Evolutionary conservation across 2,329 filamentous ascomycete species (phyloP), one percentile per base, ranked within the genome.

Genomic region (Venturia oleaginea): DNA sequence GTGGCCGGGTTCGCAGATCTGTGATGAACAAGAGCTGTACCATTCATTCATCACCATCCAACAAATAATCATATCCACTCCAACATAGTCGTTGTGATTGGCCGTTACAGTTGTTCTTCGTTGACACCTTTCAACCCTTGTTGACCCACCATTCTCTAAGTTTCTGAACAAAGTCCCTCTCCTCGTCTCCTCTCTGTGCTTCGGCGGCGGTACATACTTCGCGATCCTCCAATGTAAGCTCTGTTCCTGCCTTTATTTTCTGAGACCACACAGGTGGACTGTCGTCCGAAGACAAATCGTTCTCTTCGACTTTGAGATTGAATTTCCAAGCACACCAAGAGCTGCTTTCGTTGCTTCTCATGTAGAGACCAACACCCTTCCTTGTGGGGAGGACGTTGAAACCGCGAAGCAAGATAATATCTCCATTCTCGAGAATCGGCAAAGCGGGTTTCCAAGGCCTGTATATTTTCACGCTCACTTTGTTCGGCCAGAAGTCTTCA

Each of bases 251-350:
- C 30, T 57, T 3, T 63, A 40, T 4, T 37, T 40, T 46, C 64
- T 24, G 70, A 69, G 5, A 67, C 71, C 60, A 70, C 70, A 11
- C 61, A 22, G 64, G 0, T 71, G 72, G 22, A 22, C 27, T 72
- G 70, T 74, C 22, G 69, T 67, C 48, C 65, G 71, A 67, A 19
- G 30, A 32, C n/a, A 51, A 27, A 34, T 59, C 17, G n/a, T 55
- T 24, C 10, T 37, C 43, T 37, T 30, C n/a, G 32, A 19, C 24
- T 68, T 72, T 0, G 32, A 19, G 46, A 61, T 54, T 59, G 15
- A 48, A 42, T 40, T 59, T 55, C 77, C 79, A 81, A 2, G 80
- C 79, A 65, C 77, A 79, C 79, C 79, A 82, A 2, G 72, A 73
- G 63, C 76, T 78, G 59, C 76, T 73, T 6, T 79, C 78, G 1